These are phyloP conservation scores for Sophora flavescens DNA, from an alignment of 306 rosid genomes.

Conservation along the genomic window DNA sequence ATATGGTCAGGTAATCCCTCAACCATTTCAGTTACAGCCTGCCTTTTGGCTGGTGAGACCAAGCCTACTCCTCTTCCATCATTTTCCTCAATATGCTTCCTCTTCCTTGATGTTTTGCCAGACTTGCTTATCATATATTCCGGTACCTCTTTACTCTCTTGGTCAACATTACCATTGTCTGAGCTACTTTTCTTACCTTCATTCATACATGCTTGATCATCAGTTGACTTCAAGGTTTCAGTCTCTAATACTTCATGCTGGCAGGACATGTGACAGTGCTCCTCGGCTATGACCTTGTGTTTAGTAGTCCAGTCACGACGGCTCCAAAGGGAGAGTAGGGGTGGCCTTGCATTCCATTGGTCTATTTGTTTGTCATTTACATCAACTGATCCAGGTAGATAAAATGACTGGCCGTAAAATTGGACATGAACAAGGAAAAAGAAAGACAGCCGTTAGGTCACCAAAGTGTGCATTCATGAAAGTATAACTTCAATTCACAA, in stretches of 20 bases:
- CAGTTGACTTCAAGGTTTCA: conserved; percentile 37
- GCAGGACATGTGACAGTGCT: conserved; percentile 47
- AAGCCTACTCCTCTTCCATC: conserved; percentile 25
- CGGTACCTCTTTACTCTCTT: conserved; percentile 40
- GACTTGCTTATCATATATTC: conserved; percentile 20
- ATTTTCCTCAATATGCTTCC: conserved; percentile 38
- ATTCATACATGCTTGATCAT: conserved; percentile 23
- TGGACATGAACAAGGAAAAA: not conserved
- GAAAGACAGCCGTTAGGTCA: not conserved
- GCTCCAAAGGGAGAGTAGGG: conserved; percentile 68
- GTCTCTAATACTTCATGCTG: conserved; percentile 28
- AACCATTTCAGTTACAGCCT: conserved; percentile 16
- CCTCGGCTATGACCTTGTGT: conserved; percentile 61
- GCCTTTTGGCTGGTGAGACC: conserved; percentile 47
- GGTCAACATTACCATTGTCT: conserved; percentile 25
- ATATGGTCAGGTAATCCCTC: conserved; percentile 32
- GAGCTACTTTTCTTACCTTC: conserved; percentile 40
- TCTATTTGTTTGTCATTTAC: conserved; percentile 60
- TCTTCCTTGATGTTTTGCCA: conserved; percentile 46
- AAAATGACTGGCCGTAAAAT: conserved; percentile 63
- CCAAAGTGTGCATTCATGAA: not conserved
- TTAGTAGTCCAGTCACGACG: conserved; percentile 58
- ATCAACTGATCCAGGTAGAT: conserved; percentile 73
- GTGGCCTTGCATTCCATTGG: conserved; percentile 59
- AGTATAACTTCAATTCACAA: not conserved